These are phyloP conservation scores for Vitis vinifera DNA, from an alignment of 164 flowering plant species.

Conservation along the genomic window ASM3070453v1 NC_081819.1:17695501-17696000, in stretches of 20 bases:
- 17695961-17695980: conserved; percentile 83
- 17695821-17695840: conserved; percentile 30
- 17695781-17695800: conserved; percentile 93
- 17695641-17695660: conserved; percentile 27
- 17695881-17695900: background rate
- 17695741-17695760: conserved; percentile 77
- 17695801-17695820: conserved; percentile 90
- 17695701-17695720: conserved; percentile 14
- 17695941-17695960: conserved; percentile 73
- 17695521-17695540: too few relatives aligned
- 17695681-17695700: conserved; percentile 38
- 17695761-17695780: conserved; percentile 78
- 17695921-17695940: background rate
- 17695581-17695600: background rate
- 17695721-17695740: conserved; percentile 67
- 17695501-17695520: too few relatives aligned
- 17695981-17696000: conserved; percentile 95
- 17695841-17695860: conserved; percentile 4
- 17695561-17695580: background rate
- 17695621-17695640: background rate
- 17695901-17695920: background rate
- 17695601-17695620: background rate
- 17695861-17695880: background rate
- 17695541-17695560: too few relatives aligned
- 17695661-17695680: conserved; percentile 24